Conservation (phyloP, 495 filamentous ascomycete species). For the Aspergillus asperescens region DNA sequence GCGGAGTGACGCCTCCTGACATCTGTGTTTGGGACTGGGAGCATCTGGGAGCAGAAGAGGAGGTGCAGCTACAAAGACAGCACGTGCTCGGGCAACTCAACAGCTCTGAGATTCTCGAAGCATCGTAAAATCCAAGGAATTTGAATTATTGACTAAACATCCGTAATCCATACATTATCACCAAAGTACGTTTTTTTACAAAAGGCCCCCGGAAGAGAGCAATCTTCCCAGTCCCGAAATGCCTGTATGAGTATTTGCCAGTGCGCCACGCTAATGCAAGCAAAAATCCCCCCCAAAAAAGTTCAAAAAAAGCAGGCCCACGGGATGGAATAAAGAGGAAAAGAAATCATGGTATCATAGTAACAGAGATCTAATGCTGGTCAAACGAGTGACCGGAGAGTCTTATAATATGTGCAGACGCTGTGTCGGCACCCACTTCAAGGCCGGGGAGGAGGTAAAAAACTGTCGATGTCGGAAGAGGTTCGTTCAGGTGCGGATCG, state of each 20-base stretch:
- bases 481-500: not conserved
- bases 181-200: too few species aligned
- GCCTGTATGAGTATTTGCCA: not conserved
- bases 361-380: too few species aligned
- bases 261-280: not conserved
- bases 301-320: not conserved
- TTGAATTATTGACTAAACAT: too few species aligned
- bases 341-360: not conserved
- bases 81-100: too few species aligned
- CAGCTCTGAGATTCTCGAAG: too few species aligned
- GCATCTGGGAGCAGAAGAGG: too few species aligned
- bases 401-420: not conserved
- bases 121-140: too few species aligned
- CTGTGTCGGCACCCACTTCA: not conserved
- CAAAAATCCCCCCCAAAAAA: not conserved
- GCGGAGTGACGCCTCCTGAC: too few species aligned
- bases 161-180: too few species aligned
- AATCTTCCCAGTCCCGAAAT: not conserved
- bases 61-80: too few species aligned
- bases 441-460: too few species aligned
- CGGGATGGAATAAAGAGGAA: not conserved
- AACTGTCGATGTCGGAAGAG: not conserved
- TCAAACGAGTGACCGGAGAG: not conserved
- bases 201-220: not conserved
- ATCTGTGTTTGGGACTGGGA: too few species aligned